Evolutionary conservation across 2,329 filamentous ascomycete genomes (phyloP).

Genomic region (Orbilia ellipsospora): DNA sequence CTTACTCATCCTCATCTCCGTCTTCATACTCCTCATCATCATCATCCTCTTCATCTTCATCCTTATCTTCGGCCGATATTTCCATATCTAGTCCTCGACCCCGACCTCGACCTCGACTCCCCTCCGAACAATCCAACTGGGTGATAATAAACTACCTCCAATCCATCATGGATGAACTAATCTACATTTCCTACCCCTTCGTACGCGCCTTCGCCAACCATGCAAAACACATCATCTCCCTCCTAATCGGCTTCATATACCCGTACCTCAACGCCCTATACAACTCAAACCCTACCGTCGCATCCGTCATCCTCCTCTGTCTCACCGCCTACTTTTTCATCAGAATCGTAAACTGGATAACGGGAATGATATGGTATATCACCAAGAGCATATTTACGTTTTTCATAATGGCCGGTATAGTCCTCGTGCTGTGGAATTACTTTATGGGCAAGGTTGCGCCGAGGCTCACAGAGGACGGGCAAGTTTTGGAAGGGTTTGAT

Average conservation of each 20-base stretch:
- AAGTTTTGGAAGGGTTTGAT: slow-evolving; percentile 35
- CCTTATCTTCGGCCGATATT: not conserved
- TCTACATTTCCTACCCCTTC: slow-evolving; percentile 37
- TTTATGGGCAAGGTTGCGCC: slow-evolving; percentile 17
- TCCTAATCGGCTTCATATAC: slow-evolving; percentile 37
- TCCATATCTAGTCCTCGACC: not conserved
- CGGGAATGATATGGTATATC: slow-evolving; percentile 39
- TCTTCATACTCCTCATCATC: not conserved
- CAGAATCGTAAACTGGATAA: slow-evolving; percentile 22
- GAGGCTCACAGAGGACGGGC: slow-evolving; percentile 33
- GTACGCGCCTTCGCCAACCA: slow-evolving; percentile 8
- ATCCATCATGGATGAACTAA: slow-evolving; percentile 42
- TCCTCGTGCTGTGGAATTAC: slow-evolving; percentile 27
- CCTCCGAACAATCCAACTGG: not conserved
- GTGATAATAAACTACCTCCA: slow-evolving; percentile 1
- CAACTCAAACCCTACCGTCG: slow-evolving; percentile 46
- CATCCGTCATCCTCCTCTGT: slow-evolving; percentile 39
- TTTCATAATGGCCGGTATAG: slow-evolving; percentile 26
- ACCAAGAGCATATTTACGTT: slow-evolving; percentile 45
- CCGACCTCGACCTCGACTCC: not conserved
- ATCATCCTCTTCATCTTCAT: not conserved
- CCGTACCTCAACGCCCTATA: slow-evolving; percentile 44
- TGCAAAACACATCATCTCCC: slow-evolving; percentile 20
- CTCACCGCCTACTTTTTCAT: slow-evolving; percentile 27
- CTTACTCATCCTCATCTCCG: not conserved